Evolutionary conservation across 768 basidiomycete species (phyloP).

Genomic region (Boletellus sp.): DNA sequence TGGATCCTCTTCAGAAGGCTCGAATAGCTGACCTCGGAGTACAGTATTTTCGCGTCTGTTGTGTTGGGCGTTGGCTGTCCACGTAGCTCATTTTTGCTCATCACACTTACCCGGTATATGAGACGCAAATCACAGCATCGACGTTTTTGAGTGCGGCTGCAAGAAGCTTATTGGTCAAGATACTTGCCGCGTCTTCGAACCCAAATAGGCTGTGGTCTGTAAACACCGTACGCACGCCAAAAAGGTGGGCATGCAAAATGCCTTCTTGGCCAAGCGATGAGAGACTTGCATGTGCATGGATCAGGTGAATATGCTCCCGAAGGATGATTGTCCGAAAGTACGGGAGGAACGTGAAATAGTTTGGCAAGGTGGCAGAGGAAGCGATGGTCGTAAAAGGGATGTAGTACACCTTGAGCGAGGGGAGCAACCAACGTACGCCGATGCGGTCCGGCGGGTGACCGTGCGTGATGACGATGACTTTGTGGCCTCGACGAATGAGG

Average conservation of each 20-base stretch:
- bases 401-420: constrained; percentile 90
- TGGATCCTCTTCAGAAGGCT: constrained; percentile 42
- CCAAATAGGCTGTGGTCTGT: constrained; percentile 97
- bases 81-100: neutral
- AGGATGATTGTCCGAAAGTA: constrained; percentile 87
- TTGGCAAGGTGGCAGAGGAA: constrained; percentile 90
- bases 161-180: constrained; percentile 94
- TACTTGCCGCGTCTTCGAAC: constrained; percentile 95
- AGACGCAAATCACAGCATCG: constrained; percentile 94
- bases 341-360: constrained; percentile 89
- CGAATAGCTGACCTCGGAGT: constrained; percentile 75
- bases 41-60: constrained; percentile 95
- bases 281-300: constrained; percentile 91
- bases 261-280: constrained; percentile 91
- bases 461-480: constrained; percentile 94
- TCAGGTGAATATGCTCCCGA: constrained; percentile 78
- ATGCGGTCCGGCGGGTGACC: constrained; percentile 81
- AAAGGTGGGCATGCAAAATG: constrained; percentile 81
- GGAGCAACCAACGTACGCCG: constrained; percentile 86
- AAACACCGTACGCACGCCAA: constrained; percentile 88
- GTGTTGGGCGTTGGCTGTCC: neutral
- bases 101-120: constrained; percentile 80
- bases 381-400: constrained; percentile 86
- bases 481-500: constrained; percentile 80
- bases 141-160: constrained; percentile 84